Base-by-base conservation (phyloP, 331 rosid genomes). In the Pyracantha coccinea region DNA sequence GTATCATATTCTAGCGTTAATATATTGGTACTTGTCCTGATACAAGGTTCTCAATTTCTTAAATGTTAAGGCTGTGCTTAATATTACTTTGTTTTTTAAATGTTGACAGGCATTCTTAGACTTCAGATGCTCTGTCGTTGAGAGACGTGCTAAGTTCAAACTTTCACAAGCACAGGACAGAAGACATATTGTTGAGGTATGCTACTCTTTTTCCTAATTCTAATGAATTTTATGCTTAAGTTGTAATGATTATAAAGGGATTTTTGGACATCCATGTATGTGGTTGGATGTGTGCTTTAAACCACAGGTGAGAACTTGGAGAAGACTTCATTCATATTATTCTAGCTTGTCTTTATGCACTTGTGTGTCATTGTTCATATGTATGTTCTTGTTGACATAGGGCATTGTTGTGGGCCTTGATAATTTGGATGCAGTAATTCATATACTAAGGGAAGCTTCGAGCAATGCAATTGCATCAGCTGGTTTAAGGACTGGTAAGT, bases 101-200 rank as follows among this genome's bases (percentile, higher is more conserved):
- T 50, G 24, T 63, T 47, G 58, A 55, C 91, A 95, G 97, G 97
- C 92, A 23, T 95, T 95, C 82, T 77, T 95, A 78, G 93, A 90
- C 77, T 95, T 95, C 76, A 90, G 99, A 81, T 95, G 97, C 83
- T 89, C 90, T 66, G 93, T 95, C 74, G 81, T 95, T 33, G 97
- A 89, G 87, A 90, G 97, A 74, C 97, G 97, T 68, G 97, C 97
- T 79, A 86, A 85, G 83, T 92, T 79, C 83, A 89, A 95, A 83
- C 93, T 90, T 80, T 82, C 85, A 32, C 95, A 92, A 11, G 97
- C 99, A 78, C 89, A 85, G 76, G 89, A 80, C 57, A 95, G 97
- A 81, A 88, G 84, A 66, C 99, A 95, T 81, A 85, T 92, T 59
- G 97, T 92, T 45, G 96, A 89, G 97, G 99, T 92, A 86, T 72